Conservation (phyloP, 768 basidiomycete species). For the Auricularia sp. region DNA sequence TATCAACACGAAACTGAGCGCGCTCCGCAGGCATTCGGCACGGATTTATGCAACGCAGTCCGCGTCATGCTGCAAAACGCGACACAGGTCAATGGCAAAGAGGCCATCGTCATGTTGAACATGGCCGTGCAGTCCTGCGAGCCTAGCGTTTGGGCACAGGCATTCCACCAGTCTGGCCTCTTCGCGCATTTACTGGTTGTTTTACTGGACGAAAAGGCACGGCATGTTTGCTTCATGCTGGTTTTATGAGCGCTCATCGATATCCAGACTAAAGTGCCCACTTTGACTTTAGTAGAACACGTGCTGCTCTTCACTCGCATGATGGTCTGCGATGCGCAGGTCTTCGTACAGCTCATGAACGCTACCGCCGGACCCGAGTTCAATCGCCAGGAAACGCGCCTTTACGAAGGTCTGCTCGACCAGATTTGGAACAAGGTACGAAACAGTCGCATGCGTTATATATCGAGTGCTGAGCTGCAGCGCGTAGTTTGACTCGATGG, state of each 20-base stretch:
- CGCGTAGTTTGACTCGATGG: constrained; percentile 80
- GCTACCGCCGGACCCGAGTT: constrained; percentile 41
- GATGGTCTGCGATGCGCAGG: constrained; percentile 49
- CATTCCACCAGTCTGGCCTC: constrained; percentile 64
- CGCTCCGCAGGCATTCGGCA: constrained; percentile 37
- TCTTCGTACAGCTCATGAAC: constrained; percentile 64
- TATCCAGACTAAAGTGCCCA: constrained; percentile 23
- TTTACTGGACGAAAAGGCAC: constrained; percentile 46
- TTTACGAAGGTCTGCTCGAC: constrained; percentile 62
- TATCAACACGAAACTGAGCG: background rate
- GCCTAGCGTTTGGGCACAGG: constrained; percentile 56
- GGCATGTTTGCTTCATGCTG: constrained; percentile 1
- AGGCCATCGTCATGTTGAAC: constrained; percentile 49
- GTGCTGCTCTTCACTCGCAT: constrained; percentile 70
- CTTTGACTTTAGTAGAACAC: constrained; percentile 45
- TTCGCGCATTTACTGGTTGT: constrained; percentile 53
- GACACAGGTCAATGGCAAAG: constrained; percentile 49
- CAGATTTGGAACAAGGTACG: constrained; percentile 76
- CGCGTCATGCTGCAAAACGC: constrained; percentile 39
- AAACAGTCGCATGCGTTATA: constrained; percentile 10
- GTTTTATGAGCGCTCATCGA: constrained; percentile 4
- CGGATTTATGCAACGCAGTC: constrained; percentile 51
- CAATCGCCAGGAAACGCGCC: constrained; percentile 37
- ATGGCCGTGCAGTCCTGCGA: constrained; percentile 57
- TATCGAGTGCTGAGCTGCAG: background rate